Evolutionary conservation across 768 basidiomycete species (phyloP).

Genomic region (Lentinula raphanica): DNA sequence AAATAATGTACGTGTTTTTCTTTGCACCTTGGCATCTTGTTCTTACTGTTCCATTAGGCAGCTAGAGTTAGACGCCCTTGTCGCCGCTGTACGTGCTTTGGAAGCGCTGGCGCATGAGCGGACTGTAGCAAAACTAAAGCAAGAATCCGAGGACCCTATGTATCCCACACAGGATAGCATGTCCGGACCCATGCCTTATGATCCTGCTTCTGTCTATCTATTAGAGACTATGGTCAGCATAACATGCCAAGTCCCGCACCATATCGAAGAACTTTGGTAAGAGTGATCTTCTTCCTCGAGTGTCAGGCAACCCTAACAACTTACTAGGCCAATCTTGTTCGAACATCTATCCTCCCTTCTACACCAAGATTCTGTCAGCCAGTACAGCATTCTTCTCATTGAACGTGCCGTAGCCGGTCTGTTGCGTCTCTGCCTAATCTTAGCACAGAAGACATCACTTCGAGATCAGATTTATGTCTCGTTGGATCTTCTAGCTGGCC

Average conservation of each 20-base stretch:
- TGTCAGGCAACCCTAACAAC: background rate
- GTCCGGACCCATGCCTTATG: constrained; percentile 71
- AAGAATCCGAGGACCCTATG: constrained; percentile 56
- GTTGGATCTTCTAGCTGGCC: constrained; percentile 79
- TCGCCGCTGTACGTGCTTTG: constrained; percentile 80
- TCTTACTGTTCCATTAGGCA: constrained; percentile 41
- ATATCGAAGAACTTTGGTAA: constrained; percentile 87
- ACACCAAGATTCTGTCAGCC: constrained; percentile 49
- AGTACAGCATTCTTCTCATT: constrained; percentile 86
- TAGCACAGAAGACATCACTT: constrained; percentile 72
- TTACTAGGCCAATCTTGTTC: constrained; percentile 83
- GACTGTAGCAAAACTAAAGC: constrained; percentile 73
- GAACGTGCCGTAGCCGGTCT: constrained; percentile 92
- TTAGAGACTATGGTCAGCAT: constrained; percentile 94
- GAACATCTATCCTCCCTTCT: constrained; percentile 86
- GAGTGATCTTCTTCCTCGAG: constrained; percentile 18
- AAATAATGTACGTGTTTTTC: constrained; percentile 82
- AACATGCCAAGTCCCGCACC: constrained; percentile 65
- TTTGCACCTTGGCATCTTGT: background rate
- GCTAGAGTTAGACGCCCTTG: constrained; percentile 71
- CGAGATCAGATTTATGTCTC: constrained; percentile 95
- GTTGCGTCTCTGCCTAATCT: constrained; percentile 74
- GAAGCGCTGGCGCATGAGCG: constrained; percentile 88
- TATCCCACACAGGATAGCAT: constrained; percentile 36
- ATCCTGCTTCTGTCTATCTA: constrained; percentile 92